phyloP scores from a whole-genome alignment of 2,329 filamentous ascomycete genomes.

The Pseudopyrenochaeta lycopersici region DNA sequence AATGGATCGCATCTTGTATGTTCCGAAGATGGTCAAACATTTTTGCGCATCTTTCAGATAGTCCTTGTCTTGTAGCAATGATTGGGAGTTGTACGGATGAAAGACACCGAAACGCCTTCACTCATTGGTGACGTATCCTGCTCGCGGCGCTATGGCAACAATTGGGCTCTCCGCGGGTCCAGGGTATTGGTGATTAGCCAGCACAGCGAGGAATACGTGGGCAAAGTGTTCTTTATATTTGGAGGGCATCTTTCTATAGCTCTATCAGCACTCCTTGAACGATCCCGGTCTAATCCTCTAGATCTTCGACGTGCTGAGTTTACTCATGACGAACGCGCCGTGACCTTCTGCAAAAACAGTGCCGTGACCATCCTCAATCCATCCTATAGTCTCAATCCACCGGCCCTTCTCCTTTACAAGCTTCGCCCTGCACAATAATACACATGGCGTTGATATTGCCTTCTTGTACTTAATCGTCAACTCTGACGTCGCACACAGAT shows the following conservation, averaged over 20 bases:
- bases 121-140: too few relatives aligned
- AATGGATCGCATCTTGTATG: too few relatives aligned
- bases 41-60: too few relatives aligned
- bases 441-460: conserved; percentile 28
- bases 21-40: too few relatives aligned
- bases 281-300: not conserved
- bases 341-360: conserved; percentile 32
- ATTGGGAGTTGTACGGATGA: too few relatives aligned
- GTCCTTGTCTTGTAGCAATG: too few relatives aligned
- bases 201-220: not conserved
- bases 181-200: too few relatives aligned
- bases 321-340: conserved; percentile 29
- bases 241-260: not conserved
- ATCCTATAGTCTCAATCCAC: conserved; percentile 30
- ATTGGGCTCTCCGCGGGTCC: too few relatives aligned
- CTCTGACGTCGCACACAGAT: conserved; percentile 28
- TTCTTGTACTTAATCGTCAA: conserved; percentile 35
- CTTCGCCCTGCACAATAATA: conserved; percentile 29
- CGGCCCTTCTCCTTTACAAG: conserved; percentile 31
- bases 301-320: conserved; percentile 15
- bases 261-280: not conserved
- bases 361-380: conserved; percentile 35
- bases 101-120: too few relatives aligned
- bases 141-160: too few relatives aligned
- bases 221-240: not conserved